Percentiles rank a stretch among this genome's conserved stretches.
These are phyloP conservation scores for Colletotrichum siamense DNA, from an alignment of 2,329 filamentous ascomycete species.

Conservation along the genomic window DNA sequence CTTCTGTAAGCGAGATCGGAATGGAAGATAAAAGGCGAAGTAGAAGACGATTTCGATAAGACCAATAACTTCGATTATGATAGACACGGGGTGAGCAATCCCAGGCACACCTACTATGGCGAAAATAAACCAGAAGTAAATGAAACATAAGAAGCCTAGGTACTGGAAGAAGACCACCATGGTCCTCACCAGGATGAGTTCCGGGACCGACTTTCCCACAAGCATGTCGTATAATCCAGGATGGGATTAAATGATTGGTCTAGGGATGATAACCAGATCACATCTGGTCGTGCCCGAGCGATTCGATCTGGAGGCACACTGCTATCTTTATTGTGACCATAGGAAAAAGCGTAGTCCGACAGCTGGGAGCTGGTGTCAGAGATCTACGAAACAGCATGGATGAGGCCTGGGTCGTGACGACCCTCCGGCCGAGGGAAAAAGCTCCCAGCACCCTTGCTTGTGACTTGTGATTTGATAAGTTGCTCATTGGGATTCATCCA, in stretches of 20 bases:
- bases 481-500: background rate
- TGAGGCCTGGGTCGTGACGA: background rate
- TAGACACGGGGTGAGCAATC: constrained; percentile 28
- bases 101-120: constrained; percentile 24
- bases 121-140: constrained; percentile 25
- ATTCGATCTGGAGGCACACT: background rate
- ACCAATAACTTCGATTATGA: constrained; percentile 25
- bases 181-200: constrained; percentile 17
- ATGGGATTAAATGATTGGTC: background rate
- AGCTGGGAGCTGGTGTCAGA: background rate
- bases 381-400: constrained; percentile 18
- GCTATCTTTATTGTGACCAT: background rate
- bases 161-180: constrained; percentile 17
- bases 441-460: background rate
- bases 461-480: background rate
- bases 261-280: background rate
- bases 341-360: background rate
- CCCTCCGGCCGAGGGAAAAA: background rate
- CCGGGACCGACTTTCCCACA: constrained; percentile 11
- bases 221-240: background rate
- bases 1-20: constrained; percentile 40
- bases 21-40: constrained; percentile 46
- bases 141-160: constrained; percentile 19
- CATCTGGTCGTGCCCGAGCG: background rate
- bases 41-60: constrained; percentile 48